phyloP scores from a whole-genome alignment of 208 protist species.

The Sergeia podlipaevii region DNA sequence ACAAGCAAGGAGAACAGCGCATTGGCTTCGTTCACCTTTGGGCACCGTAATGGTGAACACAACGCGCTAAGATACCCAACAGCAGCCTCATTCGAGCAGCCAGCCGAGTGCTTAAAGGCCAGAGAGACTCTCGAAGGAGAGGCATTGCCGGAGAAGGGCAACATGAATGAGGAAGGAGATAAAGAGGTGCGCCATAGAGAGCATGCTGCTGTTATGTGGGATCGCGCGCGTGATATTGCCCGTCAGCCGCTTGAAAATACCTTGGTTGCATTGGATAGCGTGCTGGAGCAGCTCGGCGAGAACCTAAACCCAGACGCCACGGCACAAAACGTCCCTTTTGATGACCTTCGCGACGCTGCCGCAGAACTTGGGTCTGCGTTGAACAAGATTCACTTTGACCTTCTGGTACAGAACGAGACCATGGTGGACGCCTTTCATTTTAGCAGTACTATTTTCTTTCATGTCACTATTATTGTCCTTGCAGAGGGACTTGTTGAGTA shows the following conservation, averaged over 20 bases:
- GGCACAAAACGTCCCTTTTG: constrained; percentile 36
- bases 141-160: too few species aligned
- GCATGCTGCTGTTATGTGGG: constrained; percentile 7
- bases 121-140: too few species aligned
- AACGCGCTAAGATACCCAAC: too few species aligned
- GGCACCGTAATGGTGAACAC: too few species aligned
- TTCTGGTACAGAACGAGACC: constrained; percentile 16
- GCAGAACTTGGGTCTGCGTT: constrained; percentile 31
- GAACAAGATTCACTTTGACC: constrained; percentile 42
- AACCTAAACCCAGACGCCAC: constrained; percentile 35
- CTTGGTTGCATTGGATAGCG: constrained; percentile 23
- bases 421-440: constrained; percentile 29
- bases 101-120: too few species aligned
- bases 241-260: constrained; percentile 14
- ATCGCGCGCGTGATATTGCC: constrained; percentile 11
- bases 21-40: too few species aligned
- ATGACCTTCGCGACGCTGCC: constrained; percentile 23
- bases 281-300: constrained; percentile 27
- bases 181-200: background rate
- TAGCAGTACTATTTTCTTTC: constrained; percentile 25
- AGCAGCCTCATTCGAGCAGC: too few species aligned
- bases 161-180: constrained; percentile 4
- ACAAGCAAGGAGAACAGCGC: too few species aligned
- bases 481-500: constrained; percentile 23
- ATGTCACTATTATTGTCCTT: constrained; percentile 27